Evolutionary conservation across 2,329 filamentous ascomycete species (phyloP), one percentile per base, ranked within the genome.

Genomic region (Colletotrichum tabaci): DNA sequence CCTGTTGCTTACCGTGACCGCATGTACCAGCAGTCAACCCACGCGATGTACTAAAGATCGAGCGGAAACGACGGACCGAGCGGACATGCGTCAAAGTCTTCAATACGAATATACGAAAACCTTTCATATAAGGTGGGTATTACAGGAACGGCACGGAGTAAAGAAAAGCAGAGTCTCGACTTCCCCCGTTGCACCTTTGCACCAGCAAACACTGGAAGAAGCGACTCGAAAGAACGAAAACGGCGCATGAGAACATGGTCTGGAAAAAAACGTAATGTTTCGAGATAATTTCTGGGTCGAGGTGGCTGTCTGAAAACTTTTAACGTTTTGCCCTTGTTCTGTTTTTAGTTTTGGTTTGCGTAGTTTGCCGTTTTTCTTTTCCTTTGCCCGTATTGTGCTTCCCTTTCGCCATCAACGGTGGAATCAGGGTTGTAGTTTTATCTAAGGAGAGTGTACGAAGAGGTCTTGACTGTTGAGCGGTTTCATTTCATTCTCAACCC

Each of bases 371-470:
- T 52, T 40, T 10, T 15, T 21, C 40, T 44, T 30, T 30, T 12
- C 6, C 9, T 61, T n/a, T 5, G 30, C 40, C 23, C 26, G 38
- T 18, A 9, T 46, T 26, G 26, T 60, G 26, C 10, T 40, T 68
- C 68, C 16, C 40, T 50, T 70, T 69, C 21, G n/a, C 30, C 30
- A 23, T 56, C 38, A 26, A 52, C 16, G 49, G 52, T 30, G 52
- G n/a, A 30, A 47, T 23, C 40, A 30, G 60, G 47, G 42, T 38
- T 70, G 55, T 66, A 61, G 61, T 49, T 35, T 38, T 42, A 63
- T 40, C 21, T 23, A 16, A n/a, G 69, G 69, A 61, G 69, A 61
- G 69, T 72, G 69, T 72, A 72, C 16, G 66, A 72, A 65, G 55
- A 44, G 58, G 65, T 30, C 18, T 21, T 23, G 42, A 38, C 46